These are phyloP conservation scores for Raphanus raphanistrum DNA, from an alignment of 345 rosid species.

Conservation along the genomic window DNA sequence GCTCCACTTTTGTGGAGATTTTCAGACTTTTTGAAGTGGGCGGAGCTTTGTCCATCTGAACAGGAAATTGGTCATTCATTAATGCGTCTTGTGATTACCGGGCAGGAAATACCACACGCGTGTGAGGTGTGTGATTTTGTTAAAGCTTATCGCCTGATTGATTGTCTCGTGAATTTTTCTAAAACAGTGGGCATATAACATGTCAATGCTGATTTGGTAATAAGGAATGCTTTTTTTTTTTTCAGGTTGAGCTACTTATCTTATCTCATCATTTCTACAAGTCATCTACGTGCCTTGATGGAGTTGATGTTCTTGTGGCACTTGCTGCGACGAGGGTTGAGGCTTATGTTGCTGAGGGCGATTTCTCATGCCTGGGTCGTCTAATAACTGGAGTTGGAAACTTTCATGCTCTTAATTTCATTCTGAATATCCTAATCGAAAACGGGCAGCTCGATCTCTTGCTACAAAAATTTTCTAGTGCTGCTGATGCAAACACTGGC, in stretches of 20 bases:
- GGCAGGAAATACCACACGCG: slow-evolving; percentile 96
- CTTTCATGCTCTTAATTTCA: slow-evolving; percentile 91
- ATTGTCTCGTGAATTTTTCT: neutral
- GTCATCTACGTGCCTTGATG: slow-evolving; percentile 98
- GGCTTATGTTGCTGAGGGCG: slow-evolving; percentile 91
- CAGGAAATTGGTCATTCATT: slow-evolving; percentile 96
- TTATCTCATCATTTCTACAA: slow-evolving; percentile 96
- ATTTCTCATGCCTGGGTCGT: slow-evolving; percentile 92
- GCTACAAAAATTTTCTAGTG: slow-evolving; percentile 90
- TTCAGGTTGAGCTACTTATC: slow-evolving; percentile 96
- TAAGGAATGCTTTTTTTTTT: slow-evolving; percentile 5
- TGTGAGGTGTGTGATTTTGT: slow-evolving; percentile 69
- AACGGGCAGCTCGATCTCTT: slow-evolving; percentile 93
- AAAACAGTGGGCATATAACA: slow-evolving; percentile 3
- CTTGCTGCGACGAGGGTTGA: slow-evolving; percentile 98
- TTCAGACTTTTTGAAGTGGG: slow-evolving; percentile 96
- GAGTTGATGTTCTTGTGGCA: slow-evolving; percentile 97
- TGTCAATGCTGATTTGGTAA: slow-evolving; percentile 18
- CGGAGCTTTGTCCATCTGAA: slow-evolving; percentile 97
- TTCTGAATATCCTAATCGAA: slow-evolving; percentile 93
- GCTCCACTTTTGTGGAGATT: slow-evolving; percentile 97
- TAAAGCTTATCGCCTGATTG: slow-evolving; percentile 11
- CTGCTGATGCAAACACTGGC: slow-evolving; percentile 75
- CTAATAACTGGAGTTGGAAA: slow-evolving; percentile 94
- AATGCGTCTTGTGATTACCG: slow-evolving; percentile 98